Percentiles rank a stretch among this genome's conserved stretches.
Evolutionary conservation across 768 basidiomycete genomes (phyloP).

Genomic region (Leccinellum luteum): DNA sequence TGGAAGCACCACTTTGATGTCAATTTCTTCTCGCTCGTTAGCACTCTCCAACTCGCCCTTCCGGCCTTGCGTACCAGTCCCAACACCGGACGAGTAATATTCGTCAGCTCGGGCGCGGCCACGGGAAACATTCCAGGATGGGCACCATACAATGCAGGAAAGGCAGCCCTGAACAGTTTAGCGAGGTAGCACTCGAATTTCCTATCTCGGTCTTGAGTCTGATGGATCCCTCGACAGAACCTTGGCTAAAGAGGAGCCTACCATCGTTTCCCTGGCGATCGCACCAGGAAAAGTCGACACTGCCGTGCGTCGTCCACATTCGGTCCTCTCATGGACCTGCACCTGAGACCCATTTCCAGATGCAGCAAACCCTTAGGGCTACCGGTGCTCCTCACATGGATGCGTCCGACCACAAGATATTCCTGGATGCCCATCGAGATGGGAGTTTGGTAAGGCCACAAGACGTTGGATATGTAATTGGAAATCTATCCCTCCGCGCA

Average conservation of each 20-base stretch:
- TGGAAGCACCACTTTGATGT: constrained; percentile 80
- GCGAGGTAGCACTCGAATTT: constrained; percentile 56
- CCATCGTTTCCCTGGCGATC: constrained; percentile 68
- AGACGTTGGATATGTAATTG: constrained; percentile 75
- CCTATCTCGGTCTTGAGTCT: constrained; percentile 2
- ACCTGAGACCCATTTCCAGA: constrained; percentile 40
- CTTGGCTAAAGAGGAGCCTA: constrained; percentile 79
- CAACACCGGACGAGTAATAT: constrained; percentile 64
- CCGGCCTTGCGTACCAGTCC: constrained; percentile 65
- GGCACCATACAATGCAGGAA: constrained; percentile 80
- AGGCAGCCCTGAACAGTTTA: constrained; percentile 88
- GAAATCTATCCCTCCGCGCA: constrained; percentile 67
- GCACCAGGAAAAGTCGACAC: constrained; percentile 91
- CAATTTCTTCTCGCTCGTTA: constrained; percentile 85
- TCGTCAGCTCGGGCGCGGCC: constrained; percentile 86
- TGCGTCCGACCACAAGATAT: constrained; percentile 51
- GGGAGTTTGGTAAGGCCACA: constrained; percentile 77
- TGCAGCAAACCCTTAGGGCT: constrained; percentile 61
- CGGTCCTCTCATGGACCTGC: neutral
- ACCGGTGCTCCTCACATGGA: constrained; percentile 54
- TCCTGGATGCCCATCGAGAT: constrained; percentile 53
- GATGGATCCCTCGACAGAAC: constrained; percentile 49
- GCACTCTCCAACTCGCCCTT: constrained; percentile 61
- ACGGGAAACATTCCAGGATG: constrained; percentile 64
- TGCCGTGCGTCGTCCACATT: constrained; percentile 42